Evolutionary conservation across 2,329 filamentous ascomycete genomes (phyloP).

Genomic region (Phialophora verrucosa): DNA sequence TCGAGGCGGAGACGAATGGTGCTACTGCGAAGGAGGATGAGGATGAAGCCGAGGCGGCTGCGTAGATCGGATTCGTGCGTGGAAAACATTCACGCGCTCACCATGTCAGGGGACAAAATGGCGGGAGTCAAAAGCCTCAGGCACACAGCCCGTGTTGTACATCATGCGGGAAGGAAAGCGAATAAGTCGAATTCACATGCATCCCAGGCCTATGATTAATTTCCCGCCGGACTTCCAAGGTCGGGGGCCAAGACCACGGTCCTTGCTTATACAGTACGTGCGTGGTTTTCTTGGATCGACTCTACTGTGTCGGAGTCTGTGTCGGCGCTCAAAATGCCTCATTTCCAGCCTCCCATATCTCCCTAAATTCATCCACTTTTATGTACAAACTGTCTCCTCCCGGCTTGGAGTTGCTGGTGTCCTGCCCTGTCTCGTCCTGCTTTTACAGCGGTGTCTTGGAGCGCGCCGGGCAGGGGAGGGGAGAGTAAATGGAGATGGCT

Average conservation of each 20-base stretch:
- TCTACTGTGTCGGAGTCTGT: not conserved
- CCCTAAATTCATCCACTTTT: not conserved
- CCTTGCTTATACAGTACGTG: not conserved
- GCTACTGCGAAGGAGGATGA: slow-evolving; percentile 41
- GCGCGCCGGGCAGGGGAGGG: not conserved
- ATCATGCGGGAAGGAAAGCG: not conserved
- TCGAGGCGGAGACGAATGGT: slow-evolving; percentile 41
- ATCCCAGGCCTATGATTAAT: not conserved
- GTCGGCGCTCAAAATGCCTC: not conserved
- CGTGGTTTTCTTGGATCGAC: not conserved
- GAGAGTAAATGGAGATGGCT: too few species aligned
- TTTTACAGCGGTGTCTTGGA: not conserved
- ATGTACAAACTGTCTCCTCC: not conserved
- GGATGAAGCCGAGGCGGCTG: slow-evolving; percentile 26
- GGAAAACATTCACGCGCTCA: not conserved
- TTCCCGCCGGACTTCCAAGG: not conserved
- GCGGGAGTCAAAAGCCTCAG: not conserved
- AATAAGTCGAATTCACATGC: not conserved
- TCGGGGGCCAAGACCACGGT: not conserved
- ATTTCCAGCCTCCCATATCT: not conserved
- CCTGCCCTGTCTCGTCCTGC: not conserved
- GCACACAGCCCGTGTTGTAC: not conserved
- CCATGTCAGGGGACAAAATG: not conserved
- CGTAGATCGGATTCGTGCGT: not conserved
- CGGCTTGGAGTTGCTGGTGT: not conserved